Evolutionary conservation across 1,284 basidiomycete genomes (phyloP), one percentile per base, ranked within the genome.

Genomic region (Heterobasidion parviporum): DNA sequence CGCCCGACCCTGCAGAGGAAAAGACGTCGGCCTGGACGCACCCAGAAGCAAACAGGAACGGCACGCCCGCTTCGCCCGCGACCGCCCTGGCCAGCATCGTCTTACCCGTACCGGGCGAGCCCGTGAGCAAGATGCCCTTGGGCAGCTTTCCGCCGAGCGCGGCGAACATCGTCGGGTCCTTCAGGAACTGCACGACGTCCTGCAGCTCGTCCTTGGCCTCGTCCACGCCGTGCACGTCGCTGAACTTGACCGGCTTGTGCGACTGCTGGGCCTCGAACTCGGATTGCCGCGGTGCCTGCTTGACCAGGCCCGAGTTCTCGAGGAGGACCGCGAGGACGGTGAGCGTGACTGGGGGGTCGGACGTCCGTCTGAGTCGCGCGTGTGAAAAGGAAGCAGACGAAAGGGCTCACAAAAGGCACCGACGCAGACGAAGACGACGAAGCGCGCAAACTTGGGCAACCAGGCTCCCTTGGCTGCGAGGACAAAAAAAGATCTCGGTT

Each of bases 1-100:
- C 34, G 43, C 12, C 45, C 59, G 62, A 36, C 58, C 64, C 10
- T 36, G 12, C 2, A 16, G 5, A 20, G 5, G n/a, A n/a, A 15
- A 14, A 6, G 12, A 38, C 15, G 4, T 14, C 12, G 12, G 15
- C 26, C 6, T n/a, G 45, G 32, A 65, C 77, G 63, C 63, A 86
- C 83, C 89, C 89, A 48, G 89, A 91, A 48, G 90, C 87, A 64
- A 89, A 92, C 69, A 94, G 86, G 76, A 94, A 94, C 2, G 91
- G 90, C 14, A 98, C 94, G 46, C 91, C 96, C 10, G 96, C 97
- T 74, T 99, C 95, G 54, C 97, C 97, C 14, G 96, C 96, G 6
- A 98, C 91, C 10, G 96, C 96, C 58, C 95, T 80, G 3, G 96
- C 96, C 12, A 99, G 79, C 79, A 98, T 84, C 1, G 96, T 99